phyloP scores from a whole-genome alignment of 768 basidiomycete genomes.

The Lyophyllum shimeji region DNA sequence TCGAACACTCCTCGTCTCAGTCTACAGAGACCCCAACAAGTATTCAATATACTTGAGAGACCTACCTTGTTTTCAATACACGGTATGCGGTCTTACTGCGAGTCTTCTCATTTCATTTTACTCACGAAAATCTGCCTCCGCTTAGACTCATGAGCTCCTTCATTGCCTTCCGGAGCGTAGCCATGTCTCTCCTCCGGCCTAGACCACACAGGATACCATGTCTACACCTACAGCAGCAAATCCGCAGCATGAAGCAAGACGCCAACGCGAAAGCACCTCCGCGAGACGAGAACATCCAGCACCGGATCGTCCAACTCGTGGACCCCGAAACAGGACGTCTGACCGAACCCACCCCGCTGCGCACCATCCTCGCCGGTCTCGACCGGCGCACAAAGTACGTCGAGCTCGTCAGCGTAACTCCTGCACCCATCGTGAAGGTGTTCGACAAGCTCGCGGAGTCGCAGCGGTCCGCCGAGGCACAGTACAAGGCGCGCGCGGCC shows the following conservation, averaged over 20 bases:
- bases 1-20: too few relatives aligned
- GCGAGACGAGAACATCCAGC: slow-evolving; percentile 42
- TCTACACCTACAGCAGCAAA: not conserved
- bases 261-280: slow-evolving; percentile 8
- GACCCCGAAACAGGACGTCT: slow-evolving; percentile 45
- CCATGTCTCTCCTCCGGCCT: slow-evolving; percentile 16
- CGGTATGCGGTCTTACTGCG: not conserved
- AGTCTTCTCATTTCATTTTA: not conserved
- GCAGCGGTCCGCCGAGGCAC: slow-evolving; percentile 35
- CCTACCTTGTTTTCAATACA: not conserved
- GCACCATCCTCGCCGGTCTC: slow-evolving; percentile 42
- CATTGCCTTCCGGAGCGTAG: slow-evolving; percentile 29
- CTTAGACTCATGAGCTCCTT: slow-evolving; percentile 30
- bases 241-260: slow-evolving; percentile 4
- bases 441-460: slow-evolving; percentile 44
- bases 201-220: slow-evolving; percentile 5
- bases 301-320: slow-evolving; percentile 42
- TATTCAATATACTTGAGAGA: too few relatives aligned
- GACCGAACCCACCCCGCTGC: slow-evolving; percentile 33
- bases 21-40: too few relatives aligned
- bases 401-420: slow-evolving; percentile 51
- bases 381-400: slow-evolving; percentile 43
- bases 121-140: not conserved
- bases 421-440: slow-evolving; percentile 61
- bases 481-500: slow-evolving; percentile 33